Percentiles rank a stretch among this genome's conserved stretches.
These are phyloP conservation scores for Boletus rex-veris DNA, from an alignment of 768 basidiomycete genomes.

Conservation along the genomic window DNA sequence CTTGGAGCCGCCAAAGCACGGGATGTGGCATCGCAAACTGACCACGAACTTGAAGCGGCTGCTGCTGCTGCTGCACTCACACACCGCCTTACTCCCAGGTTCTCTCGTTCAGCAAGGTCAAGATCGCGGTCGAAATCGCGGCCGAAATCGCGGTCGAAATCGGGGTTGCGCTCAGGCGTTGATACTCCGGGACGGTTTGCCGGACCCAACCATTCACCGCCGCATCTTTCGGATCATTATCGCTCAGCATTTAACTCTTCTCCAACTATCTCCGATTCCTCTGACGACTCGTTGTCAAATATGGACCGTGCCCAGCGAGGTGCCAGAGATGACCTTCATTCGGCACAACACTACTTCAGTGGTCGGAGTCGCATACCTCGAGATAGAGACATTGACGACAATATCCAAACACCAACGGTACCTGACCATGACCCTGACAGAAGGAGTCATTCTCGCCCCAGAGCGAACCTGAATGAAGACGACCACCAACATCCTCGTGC, in stretches of 20 bases:
- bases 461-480: conserved; percentile 16
- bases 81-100: conserved; percentile 30
- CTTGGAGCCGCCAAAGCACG: conserved; percentile 29
- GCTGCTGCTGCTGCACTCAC: conserved; percentile 31
- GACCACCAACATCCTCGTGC: conserved; percentile 43
- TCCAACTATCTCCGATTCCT: conserved; percentile 40
- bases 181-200: conserved; percentile 62
- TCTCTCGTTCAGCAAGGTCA: conserved; percentile 22
- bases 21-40: conserved; percentile 25
- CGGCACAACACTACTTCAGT: conserved; percentile 34
- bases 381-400: conserved; percentile 58
- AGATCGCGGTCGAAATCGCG: conserved; percentile 31
- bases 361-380: conserved; percentile 57
- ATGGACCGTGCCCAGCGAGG: conserved; percentile 43
- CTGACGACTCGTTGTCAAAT: conserved; percentile 32
- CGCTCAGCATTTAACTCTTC: conserved; percentile 33
- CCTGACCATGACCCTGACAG: conserved; percentile 27
- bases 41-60: conserved; percentile 29
- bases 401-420: conserved; percentile 59
- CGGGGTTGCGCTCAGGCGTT: conserved; percentile 52
- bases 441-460: conserved; percentile 9
- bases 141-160: conserved; percentile 33
- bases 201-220: conserved; percentile 48
- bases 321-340: conserved; percentile 51
- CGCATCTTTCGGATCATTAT: conserved; percentile 23